Evolutionary conservation across 768 basidiomycete genomes (phyloP), one percentile per base, ranked within the genome.

Genomic region (Sistotremastrum niveocremeum): DNA sequence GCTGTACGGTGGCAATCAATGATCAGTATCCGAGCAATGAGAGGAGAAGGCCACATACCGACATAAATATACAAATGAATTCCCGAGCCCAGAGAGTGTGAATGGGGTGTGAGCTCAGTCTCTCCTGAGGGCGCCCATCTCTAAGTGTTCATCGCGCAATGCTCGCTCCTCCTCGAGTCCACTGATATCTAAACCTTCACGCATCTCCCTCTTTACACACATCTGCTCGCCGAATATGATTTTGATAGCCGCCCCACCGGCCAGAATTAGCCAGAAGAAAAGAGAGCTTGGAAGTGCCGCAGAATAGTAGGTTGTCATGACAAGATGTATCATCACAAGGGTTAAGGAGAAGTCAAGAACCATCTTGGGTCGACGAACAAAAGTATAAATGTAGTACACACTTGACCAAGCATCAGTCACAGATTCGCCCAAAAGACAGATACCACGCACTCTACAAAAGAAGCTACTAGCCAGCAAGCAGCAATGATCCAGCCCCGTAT

Each of bases 261-360:
- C 62, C 58, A 93, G 68, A 42, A 93, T 70, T 41, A 79, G 56
- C 91, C 93, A 99, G 69, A 86, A 97, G 71, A 94, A 98, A 34
- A 87, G 59, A 1, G 89, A 93, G 0, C 86, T 86, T 5, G 95
- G 95, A 57, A 86, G 62, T 9, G 77, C 71, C 8, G 78, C 76
- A 3, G 88, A 77, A 61, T 89, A 90, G 65, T 97, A 97, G 35
- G 88, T 91, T 45, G 95, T 94, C 50, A 98, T 67, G 46, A 98
- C 81, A 48, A 94, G 67, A 62, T 99, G 95, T 59, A 81, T 86
- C 71, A 94, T 86, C 41, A 86, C 65, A 41, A 98, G 75, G 0
- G 95, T 98, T 49, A 94, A 61, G 6, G 88, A 72, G 63, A 95
- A 95, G 65, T 99, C 95, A 54, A 99, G 81, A 57, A 98, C 84